phyloP scores from a whole-genome alignment of 2,329 filamentous ascomycete genomes.

The Xylaria sp. region DNA sequence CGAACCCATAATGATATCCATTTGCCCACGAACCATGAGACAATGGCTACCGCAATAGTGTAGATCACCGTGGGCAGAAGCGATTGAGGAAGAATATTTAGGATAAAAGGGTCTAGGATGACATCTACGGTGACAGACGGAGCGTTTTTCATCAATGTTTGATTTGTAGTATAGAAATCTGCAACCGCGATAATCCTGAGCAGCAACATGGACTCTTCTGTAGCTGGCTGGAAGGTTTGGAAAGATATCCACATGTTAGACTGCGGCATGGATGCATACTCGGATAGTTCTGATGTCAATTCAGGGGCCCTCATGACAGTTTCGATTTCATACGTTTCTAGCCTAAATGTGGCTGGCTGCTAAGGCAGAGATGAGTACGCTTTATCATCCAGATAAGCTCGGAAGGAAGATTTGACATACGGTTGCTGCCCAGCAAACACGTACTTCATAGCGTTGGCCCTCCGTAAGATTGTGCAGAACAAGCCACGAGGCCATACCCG shows the following conservation, averaged over 20 bases:
- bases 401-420: slow-evolving; percentile 64
- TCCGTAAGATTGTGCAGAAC: slow-evolving; percentile 76
- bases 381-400: slow-evolving; percentile 35
- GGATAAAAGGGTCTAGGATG: slow-evolving; percentile 86
- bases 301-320: slow-evolving; percentile 70
- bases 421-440: slow-evolving; percentile 92
- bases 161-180: slow-evolving; percentile 84
- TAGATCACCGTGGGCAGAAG: slow-evolving; percentile 78
- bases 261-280: slow-evolving; percentile 67
- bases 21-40: slow-evolving; percentile 58
- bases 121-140: slow-evolving; percentile 81
- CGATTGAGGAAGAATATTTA: slow-evolving; percentile 83
- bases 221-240: slow-evolving; percentile 34
- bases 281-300: slow-evolving; percentile 72
- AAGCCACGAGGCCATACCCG: slow-evolving; percentile 80
- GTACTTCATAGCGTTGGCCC: slow-evolving; percentile 85
- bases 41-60: slow-evolving; percentile 69
- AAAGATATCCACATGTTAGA: slow-evolving; percentile 35
- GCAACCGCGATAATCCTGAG: slow-evolving; percentile 81
- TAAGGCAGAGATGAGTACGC: slow-evolving; percentile 52
- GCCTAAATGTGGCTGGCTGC: slow-evolving; percentile 86
- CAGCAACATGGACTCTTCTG: slow-evolving; percentile 68
- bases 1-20: slow-evolving; percentile 51
- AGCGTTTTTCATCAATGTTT: slow-evolving; percentile 77
- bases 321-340: slow-evolving; percentile 72